phyloP scores from a whole-genome alignment of 2,329 filamentous ascomycete genomes.

The Ophiocordyceps sinensis region DNA sequence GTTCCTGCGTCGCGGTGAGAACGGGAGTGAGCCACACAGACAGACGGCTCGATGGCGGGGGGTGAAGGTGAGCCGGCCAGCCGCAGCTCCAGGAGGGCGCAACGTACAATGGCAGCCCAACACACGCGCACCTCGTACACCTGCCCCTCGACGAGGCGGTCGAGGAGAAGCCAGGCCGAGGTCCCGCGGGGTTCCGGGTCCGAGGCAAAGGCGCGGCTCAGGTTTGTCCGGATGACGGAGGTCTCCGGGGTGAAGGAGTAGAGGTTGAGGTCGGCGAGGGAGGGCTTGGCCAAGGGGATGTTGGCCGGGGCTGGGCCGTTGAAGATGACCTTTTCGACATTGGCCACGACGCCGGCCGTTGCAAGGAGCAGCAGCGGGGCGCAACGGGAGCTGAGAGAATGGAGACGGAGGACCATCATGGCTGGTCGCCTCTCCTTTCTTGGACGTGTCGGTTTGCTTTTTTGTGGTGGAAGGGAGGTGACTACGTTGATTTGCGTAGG shows the following conservation, averaged over 20 bases:
- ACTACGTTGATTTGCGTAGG: too few relatives aligned
- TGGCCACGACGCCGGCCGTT: conserved; percentile 32
- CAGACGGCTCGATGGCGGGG: too few relatives aligned
- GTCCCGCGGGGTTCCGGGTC: conserved; percentile 34
- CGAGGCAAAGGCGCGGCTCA: conserved; percentile 56
- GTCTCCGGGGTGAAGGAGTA: conserved; percentile 45
- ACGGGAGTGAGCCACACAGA: not conserved
- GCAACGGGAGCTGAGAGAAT: not conserved
- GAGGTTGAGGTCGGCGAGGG: conserved; percentile 43
- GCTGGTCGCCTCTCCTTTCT: not conserved
- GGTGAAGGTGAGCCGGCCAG: too few relatives aligned
- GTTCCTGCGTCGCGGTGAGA: conserved; percentile 49
- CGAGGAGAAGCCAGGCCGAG: conserved; percentile 67
- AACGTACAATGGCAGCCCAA: conserved; percentile 79
- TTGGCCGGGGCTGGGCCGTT: conserved; percentile 47
- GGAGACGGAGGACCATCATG: not conserved
- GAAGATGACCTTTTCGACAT: conserved; percentile 89
- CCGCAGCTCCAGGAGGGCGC: not conserved
- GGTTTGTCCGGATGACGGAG: conserved; percentile 42
- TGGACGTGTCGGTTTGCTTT: too few relatives aligned
- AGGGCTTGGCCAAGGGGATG: conserved; percentile 28
- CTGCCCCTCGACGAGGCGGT: conserved; percentile 51
- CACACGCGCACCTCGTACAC: conserved; percentile 87
- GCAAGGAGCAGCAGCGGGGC: conserved; percentile 6
- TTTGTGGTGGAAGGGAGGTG: too few relatives aligned